Evolutionary conservation across 129 eudicot genomes (phyloP).

Genomic region (Pulicaria dysenterica): DNA sequence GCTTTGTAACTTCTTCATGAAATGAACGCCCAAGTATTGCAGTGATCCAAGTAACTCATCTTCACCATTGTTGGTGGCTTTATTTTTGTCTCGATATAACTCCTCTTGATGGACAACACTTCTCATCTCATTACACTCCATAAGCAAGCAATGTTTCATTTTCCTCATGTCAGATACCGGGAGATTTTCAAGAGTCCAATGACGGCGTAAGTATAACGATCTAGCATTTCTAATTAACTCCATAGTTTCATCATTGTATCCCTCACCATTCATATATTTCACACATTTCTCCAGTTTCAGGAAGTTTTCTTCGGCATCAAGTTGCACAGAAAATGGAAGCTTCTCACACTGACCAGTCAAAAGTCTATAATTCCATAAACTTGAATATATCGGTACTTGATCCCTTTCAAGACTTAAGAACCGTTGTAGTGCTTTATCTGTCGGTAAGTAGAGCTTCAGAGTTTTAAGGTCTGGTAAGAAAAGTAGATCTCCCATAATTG

Average conservation of each 20-base stretch:
- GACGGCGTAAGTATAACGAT: conserved; percentile 43
- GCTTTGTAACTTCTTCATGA: conserved; percentile 41
- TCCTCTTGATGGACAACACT: conserved; percentile 31
- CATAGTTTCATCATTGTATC: conserved; percentile 1
- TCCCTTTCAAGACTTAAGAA: conserved; percentile 33
- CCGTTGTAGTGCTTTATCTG: conserved; percentile 21
- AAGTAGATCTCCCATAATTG: conserved; percentile 26
- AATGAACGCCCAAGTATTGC: conserved; percentile 36
- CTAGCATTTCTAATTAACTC: conserved; percentile 35
- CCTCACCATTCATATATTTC: conserved; percentile 42
- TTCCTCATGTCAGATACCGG: conserved; percentile 25
- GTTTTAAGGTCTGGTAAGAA: conserved; percentile 27
- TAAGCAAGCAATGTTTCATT: conserved; percentile 38
- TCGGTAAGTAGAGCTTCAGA: conserved; percentile 40
- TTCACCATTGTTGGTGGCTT: conserved; percentile 8
- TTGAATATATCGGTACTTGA: conserved; percentile 27
- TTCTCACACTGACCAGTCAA: conserved; percentile 34
- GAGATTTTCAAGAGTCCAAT: conserved; percentile 33
- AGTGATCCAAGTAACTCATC: conserved; percentile 24
- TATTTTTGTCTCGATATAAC: background rate
- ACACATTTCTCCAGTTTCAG: conserved; percentile 33
- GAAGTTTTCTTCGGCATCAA: conserved; percentile 31
- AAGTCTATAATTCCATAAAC: conserved; percentile 35
- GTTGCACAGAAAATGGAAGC: conserved; percentile 38
- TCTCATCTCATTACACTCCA: conserved; percentile 53